Evolutionary conservation across 495 filamentous ascomycete species (phyloP), one percentile per base, ranked within the genome.

Genomic region (Podospora pseudocomata): DNA sequence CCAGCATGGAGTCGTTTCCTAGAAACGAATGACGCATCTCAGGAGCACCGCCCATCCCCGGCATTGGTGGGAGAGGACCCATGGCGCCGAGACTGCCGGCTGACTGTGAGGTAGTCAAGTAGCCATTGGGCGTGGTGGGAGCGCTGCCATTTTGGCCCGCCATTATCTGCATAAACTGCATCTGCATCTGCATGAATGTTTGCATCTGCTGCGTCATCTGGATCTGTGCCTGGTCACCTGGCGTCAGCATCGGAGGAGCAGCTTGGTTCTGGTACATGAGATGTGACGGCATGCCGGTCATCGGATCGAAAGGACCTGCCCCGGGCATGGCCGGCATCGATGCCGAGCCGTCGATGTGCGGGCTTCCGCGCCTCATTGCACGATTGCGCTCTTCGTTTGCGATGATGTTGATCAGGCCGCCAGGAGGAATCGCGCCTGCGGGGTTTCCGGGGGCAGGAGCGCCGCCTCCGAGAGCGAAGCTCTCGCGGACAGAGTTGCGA

Each of bases 121-220:
- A 73, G 68, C 77, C 76, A 69, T 76, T 76, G 54, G 75, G 72
- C 3, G 73, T 72, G 49, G 79, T 66, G 23, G 77, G 72, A 44
- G 71, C 79, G 66, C 72, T 53, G 60, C 70, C 71, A 60, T 73
- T 74, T 60, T 82, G 77, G 58, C 77, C 77, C 16, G 82, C 80
- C 84, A 90, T 89, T 85, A 94, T 90, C 67, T 92, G 90, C 88
- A 93, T 92, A 82, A 92, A 91, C 67, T 95, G 90, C 89, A 97
- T 94, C 75, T 96, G 92, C 89, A 96, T 92, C 73, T 93, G 90
- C 90, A 95, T 92, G 81, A 94, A 94, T 71, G 90, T 87, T 27
- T 86, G 84, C 92, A 96, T 96, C 75, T 96, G 91, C 72, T 94
- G 90, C 28, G 88, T 89, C 82, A 97, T 90, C 73, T 97, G 90